Conservation (phyloP, 495 filamentous ascomycete genomes). For the Tirmania nivea region DNA sequence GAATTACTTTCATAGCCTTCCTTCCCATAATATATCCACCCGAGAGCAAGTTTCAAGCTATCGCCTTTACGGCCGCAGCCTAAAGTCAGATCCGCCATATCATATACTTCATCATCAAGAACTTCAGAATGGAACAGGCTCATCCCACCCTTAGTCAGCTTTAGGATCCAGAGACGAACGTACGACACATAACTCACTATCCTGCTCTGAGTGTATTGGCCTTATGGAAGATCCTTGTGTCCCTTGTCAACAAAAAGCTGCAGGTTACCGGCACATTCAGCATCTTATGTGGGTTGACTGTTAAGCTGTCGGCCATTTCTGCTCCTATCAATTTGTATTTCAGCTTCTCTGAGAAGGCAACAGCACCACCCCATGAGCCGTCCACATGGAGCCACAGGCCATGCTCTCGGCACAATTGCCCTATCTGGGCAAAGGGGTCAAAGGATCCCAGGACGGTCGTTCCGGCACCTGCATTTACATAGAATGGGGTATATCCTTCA, state of each 20-base stretch:
- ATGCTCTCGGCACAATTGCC: slow-evolving; percentile 45
- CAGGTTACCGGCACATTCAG: slow-evolving; percentile 76
- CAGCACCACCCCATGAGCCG: slow-evolving; percentile 72
- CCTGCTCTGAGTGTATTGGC: slow-evolving; percentile 74
- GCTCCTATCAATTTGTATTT: slow-evolving; percentile 42
- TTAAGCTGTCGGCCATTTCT: slow-evolving; percentile 54
- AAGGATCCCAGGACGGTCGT: slow-evolving; percentile 85
- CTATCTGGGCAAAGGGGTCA: slow-evolving; percentile 55
- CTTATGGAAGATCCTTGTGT: slow-evolving; percentile 49
- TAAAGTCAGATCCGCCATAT: slow-evolving; percentile 80
- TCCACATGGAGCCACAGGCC: slow-evolving; percentile 82
- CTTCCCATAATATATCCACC: slow-evolving; percentile 73
- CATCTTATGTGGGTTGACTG: slow-evolving; percentile 94
- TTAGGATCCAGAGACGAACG: background rate
- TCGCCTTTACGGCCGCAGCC: slow-evolving; percentile 81
- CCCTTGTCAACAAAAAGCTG: slow-evolving; percentile 61
- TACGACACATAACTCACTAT: slow-evolving; percentile 27
- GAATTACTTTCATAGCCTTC: slow-evolving; percentile 23
- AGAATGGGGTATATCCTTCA: slow-evolving; percentile 62
- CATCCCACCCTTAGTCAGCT: background rate
- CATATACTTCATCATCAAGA: slow-evolving; percentile 41
- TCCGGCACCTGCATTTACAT: slow-evolving; percentile 86
- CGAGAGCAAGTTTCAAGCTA: slow-evolving; percentile 62
- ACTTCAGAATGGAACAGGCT: slow-evolving; percentile 45
- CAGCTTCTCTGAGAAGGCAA: slow-evolving; percentile 48